Evolutionary conservation across 768 basidiomycete species (phyloP).

Genomic region (Boletus subparvulus): DNA sequence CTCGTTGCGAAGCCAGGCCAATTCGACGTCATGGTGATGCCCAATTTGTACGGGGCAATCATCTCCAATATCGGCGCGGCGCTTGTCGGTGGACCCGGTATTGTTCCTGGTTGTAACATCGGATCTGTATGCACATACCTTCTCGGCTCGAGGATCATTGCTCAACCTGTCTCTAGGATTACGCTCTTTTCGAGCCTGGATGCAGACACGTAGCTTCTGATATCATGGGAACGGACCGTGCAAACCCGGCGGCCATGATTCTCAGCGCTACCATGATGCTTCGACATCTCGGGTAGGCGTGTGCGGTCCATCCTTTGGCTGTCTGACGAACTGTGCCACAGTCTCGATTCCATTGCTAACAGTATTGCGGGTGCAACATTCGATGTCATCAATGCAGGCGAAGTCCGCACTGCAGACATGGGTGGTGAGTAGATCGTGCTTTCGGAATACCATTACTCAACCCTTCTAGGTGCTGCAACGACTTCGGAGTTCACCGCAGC

Average conservation of each 20-base stretch:
- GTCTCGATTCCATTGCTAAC: constrained; percentile 91
- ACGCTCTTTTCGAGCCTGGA: constrained; percentile 97
- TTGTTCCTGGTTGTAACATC: constrained; percentile 97
- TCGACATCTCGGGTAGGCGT: constrained; percentile 83
- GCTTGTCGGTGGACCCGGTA: constrained; percentile 95
- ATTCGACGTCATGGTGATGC: constrained; percentile 99
- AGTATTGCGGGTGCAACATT: constrained; percentile 90
- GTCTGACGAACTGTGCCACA: constrained; percentile 30
- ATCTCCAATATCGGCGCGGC: constrained; percentile 98
- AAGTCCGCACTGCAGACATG: constrained; percentile 93
- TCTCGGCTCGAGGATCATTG: not conserved
- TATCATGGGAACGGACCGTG: constrained; percentile 94
- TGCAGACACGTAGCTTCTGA: constrained; percentile 94
- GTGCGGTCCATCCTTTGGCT: constrained; percentile 12
- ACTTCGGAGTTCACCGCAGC: constrained; percentile 95
- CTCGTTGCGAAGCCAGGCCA: constrained; percentile 93
- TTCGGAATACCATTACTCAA: constrained; percentile 6
- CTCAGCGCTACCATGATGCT: constrained; percentile 98
- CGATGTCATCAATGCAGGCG: constrained; percentile 84
- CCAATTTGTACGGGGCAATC: constrained; percentile 95
- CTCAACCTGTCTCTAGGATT: constrained; percentile 56
- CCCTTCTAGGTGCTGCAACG: constrained; percentile 66
- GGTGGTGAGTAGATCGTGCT: constrained; percentile 59
- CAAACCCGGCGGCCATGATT: constrained; percentile 97
- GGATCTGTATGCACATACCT: constrained; percentile 62